Conservation (phyloP, 2,329 filamentous ascomycete genomes). For the Passalora sequoiae region DNA sequence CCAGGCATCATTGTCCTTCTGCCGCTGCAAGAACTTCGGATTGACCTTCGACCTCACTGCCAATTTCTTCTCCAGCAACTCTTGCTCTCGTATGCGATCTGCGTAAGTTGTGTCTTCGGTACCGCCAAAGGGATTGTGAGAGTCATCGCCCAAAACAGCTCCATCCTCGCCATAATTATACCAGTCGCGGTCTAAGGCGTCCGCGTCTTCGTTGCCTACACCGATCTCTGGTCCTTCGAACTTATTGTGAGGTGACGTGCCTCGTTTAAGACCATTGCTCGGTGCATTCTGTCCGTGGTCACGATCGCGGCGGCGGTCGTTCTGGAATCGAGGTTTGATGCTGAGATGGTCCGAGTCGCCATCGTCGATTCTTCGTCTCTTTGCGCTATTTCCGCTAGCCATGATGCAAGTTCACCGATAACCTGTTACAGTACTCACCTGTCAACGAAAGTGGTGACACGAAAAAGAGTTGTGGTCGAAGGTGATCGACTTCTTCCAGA, state of each 20-base stretch:
- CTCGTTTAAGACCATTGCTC: constrained; percentile 25
- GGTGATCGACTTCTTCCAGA: no score
- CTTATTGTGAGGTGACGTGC: constrained; percentile 44
- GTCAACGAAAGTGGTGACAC: neutral
- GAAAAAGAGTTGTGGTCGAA: no score
- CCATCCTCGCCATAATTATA: constrained; percentile 79
- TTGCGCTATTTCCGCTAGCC: constrained; percentile 16
- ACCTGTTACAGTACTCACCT: neutral
- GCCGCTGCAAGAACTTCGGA: constrained; percentile 73
- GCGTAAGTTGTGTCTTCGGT: constrained; percentile 63
- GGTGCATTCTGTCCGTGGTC: constrained; percentile 5
- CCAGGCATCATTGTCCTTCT: constrained; percentile 95
- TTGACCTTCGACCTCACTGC: constrained; percentile 41
- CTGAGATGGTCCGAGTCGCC: constrained; percentile 48
- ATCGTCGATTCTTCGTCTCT: constrained; percentile 19
- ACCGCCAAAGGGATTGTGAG: constrained; percentile 85
- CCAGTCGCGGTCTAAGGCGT: constrained; percentile 84
- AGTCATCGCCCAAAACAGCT: constrained; percentile 81
- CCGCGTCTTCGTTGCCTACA: constrained; percentile 61
- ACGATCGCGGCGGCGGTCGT: constrained; percentile 30
- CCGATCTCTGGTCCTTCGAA: constrained; percentile 60
- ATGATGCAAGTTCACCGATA: neutral
- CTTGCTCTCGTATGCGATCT: constrained; percentile 69
- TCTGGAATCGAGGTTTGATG: constrained; percentile 44
- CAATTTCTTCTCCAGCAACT: constrained; percentile 74